Conservation (phyloP, 352 stramenopile genomes). For the Phytophthora europaea region DNA sequence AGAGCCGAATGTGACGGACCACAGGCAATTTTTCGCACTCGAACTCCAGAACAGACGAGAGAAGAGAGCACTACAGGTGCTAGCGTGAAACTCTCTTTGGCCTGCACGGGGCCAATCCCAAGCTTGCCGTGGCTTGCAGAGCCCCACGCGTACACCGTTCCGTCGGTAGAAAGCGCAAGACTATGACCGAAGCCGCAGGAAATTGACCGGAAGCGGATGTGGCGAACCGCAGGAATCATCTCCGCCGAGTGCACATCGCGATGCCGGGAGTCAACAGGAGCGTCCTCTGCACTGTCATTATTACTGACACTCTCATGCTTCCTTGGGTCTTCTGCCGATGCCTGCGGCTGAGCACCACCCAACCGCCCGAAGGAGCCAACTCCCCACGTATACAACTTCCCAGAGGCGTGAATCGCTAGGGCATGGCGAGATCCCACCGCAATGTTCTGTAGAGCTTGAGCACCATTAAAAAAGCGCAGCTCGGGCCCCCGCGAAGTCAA, state of each 20-base stretch:
- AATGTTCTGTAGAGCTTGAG: conserved; percentile 66
- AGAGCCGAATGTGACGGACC: conserved; percentile 82
- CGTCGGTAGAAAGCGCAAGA: conserved; percentile 66
- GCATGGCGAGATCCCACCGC: conserved; percentile 76
- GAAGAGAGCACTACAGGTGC: conserved; percentile 56
- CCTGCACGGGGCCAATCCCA: conserved; percentile 55
- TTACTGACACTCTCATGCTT: not conserved
- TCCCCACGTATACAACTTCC: conserved; percentile 77
- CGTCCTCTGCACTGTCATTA: conserved; percentile 15
- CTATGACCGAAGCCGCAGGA: conserved; percentile 79
- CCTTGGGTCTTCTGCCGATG: not conserved
- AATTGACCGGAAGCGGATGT: conserved; percentile 64
- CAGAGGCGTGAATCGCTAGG: conserved; percentile 69
- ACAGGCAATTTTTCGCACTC: conserved; percentile 76
- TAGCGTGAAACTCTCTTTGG: conserved; percentile 75
- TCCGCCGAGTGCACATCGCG: conserved; percentile 59
- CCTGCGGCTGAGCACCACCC: conserved; percentile 40
- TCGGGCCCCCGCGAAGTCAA: conserved; percentile 62
- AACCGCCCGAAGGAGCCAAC: conserved; percentile 77
- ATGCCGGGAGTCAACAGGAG: conserved; percentile 55
- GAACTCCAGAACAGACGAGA: conserved; percentile 25
- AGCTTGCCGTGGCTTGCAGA: conserved; percentile 81
- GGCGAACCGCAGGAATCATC: conserved; percentile 47
- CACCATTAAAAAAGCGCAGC: conserved; percentile 54
- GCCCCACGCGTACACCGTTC: conserved; percentile 81